A percentile compares a stretch with the other conserved stretches of the same genome.
These are phyloP conservation scores for Ogataea hybrid DNA, from an alignment of 1,139 yeast species.

Conservation along the genomic window DNA sequence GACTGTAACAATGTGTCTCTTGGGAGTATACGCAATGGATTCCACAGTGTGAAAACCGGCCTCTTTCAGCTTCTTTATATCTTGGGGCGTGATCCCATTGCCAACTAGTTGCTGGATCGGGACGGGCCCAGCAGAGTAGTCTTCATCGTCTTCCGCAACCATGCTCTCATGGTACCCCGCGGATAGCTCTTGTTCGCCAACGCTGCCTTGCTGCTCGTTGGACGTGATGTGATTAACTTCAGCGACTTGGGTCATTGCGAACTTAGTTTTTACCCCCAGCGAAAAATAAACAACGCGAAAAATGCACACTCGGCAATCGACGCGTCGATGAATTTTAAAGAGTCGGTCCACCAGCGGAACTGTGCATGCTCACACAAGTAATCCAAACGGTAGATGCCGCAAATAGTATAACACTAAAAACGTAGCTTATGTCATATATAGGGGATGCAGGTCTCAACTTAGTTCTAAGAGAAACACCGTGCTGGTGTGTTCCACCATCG, in stretches of 20 bases:
- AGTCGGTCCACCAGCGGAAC: no score
- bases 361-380: no score
- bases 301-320: conserved; percentile 4
- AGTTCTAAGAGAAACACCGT: no score
- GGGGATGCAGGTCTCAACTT: no score
- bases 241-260: conserved; percentile 17
- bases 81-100: conserved; percentile 81
- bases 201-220: conserved; percentile 11
- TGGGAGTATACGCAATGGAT: conserved; percentile 84
- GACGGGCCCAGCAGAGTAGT: conserved; percentile 42
- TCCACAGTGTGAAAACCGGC: conserved; percentile 90
- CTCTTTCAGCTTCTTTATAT: conserved; percentile 75
- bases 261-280: conserved; percentile 9
- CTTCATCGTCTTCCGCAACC: conserved; percentile 36
- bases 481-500: no score
- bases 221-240: conserved; percentile 11
- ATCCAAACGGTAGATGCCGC: no score
- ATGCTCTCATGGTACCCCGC: conserved; percentile 13
- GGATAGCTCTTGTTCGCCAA: conserved; percentile 9
- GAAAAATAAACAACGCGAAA: conserved; percentile 21
- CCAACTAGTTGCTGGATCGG: conserved; percentile 54
- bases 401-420: no score
- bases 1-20: conserved; percentile 68
- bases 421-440: no score
- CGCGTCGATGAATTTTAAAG: neutral